These are phyloP conservation scores for Hondaea fermentalgiana DNA, from an alignment of 108 stramenopile species.

Conservation along the genomic window DNA sequence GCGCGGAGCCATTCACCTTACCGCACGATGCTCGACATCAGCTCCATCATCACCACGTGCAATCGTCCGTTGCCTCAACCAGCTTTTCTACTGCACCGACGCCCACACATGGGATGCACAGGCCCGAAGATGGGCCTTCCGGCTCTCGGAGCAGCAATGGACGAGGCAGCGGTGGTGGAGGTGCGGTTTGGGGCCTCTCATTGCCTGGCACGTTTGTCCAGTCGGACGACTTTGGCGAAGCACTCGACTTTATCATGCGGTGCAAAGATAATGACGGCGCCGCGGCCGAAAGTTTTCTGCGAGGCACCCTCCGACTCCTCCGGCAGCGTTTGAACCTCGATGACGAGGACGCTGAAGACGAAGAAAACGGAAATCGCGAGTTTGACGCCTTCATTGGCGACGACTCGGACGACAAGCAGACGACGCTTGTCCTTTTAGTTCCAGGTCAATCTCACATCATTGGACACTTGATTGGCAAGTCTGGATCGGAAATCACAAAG, in stretches of 20 bases:
- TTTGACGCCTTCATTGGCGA: conserved; percentile 7
- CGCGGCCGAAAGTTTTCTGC: background rate
- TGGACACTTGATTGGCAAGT: background rate
- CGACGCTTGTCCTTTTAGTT: background rate
- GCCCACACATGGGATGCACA: too few species aligned
- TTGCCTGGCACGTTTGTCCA: background rate
- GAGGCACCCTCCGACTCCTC: background rate
- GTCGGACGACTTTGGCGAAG: background rate
- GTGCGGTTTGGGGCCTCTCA: background rate
- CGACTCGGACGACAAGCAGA: background rate
- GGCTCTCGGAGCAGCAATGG: background rate
- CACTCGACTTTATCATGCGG: background rate
- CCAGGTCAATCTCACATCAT: conserved; percentile 10
- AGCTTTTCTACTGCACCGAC: too few species aligned
- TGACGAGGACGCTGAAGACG: background rate
- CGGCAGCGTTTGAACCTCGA: background rate
- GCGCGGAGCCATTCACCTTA: background rate
- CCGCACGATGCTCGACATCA: background rate
- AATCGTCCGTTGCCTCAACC: too few species aligned
- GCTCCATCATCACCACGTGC: background rate
- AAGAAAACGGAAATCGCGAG: background rate
- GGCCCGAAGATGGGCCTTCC: too few species aligned
- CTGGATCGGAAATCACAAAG: background rate
- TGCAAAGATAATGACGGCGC: background rate
- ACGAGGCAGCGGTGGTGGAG: background rate